Base-by-base conservation (phyloP, 805 yeast genomes). In the Cyberlindnera mississippiensis region DNA sequence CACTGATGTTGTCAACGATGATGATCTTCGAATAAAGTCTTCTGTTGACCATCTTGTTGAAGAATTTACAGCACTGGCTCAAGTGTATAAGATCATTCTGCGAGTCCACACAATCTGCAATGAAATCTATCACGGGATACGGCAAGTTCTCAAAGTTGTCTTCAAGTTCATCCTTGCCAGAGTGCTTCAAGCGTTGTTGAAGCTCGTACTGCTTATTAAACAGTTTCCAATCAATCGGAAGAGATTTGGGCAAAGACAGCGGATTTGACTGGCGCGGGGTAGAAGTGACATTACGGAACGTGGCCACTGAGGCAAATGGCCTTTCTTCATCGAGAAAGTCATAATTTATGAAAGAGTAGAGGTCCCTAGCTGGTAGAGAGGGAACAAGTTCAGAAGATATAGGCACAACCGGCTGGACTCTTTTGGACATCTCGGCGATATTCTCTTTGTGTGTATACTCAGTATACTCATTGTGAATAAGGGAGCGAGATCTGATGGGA, bases 151-250 rank as follows among this genome's bases (percentile, higher is more conserved):
- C 59, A 45, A 57, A 55, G 35, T 50, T 51, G 36, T 55, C 51
- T 39, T 50, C 45, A 38, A 38, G 9, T 20, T 37, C 35, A 24
- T 46, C 35, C 32, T 41, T 9, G 40, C 27, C 16, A 38, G 40
- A 31, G 39, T 33, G 43, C 34, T 38, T 39, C 4, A 45, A 28
- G 17, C 42, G 52, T 31, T 56, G 58, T 18, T 56, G 52, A 31
- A 56, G 33, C 16, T 45, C 42, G 24, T 48, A 57, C 34, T 57
- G 60, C 28, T 51, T 53, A 43, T 57, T 56, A 44, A 57, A 57
- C 43, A 57, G 49, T 12, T 45, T 45, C 62, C 62, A 57, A 39
- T 57, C 60, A 17, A 57, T 48, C 3, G 62, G 62, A 9, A 56
- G 34, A 3, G 57, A 51, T 28, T 50, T 57, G 13, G 62, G 60